phyloP scores from a whole-genome alignment of 2,329 filamentous ascomycete genomes.

The Ophidiomyces ophidiicola region DNA sequence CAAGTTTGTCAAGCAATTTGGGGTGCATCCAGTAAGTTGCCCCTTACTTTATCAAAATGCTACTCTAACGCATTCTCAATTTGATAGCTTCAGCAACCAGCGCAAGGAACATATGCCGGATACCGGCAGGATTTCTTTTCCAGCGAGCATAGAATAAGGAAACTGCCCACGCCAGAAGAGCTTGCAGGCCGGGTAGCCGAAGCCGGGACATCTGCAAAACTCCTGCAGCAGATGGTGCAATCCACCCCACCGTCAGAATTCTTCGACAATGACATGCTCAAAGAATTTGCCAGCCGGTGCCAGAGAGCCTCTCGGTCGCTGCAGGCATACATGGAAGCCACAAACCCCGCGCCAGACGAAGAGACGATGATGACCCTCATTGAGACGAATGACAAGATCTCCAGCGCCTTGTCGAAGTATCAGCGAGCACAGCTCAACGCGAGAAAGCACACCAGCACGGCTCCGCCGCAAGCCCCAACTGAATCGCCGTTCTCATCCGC shows the following conservation, averaged over 20 bases:
- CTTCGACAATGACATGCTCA: slow-evolving; percentile 72
- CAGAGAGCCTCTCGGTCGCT: slow-evolving; percentile 67
- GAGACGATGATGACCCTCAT: slow-evolving; percentile 89
- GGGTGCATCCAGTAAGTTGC: slow-evolving; percentile 30
- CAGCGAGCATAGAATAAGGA: slow-evolving; percentile 24
- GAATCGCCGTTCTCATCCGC: background rate
- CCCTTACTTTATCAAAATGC: background rate
- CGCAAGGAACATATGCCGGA: slow-evolving; percentile 8
- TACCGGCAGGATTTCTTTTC: slow-evolving; percentile 16
- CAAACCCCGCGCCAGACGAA: slow-evolving; percentile 73
- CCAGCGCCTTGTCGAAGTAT: slow-evolving; percentile 68
- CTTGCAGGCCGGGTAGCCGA: slow-evolving; percentile 76
- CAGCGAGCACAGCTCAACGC: slow-evolving; percentile 61
- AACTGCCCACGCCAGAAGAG: slow-evolving; percentile 57
- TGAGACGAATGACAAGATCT: slow-evolving; percentile 85
- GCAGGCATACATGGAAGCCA: slow-evolving; percentile 70
- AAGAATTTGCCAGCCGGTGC: slow-evolving; percentile 83
- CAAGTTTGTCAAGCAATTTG: slow-evolving; percentile 43
- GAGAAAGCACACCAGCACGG: slow-evolving; percentile 28
- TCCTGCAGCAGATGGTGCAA: slow-evolving; percentile 83
- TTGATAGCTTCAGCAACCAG: slow-evolving; percentile 4
- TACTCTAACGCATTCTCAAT: background rate
- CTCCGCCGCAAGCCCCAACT: slow-evolving; percentile 1
- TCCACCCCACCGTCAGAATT: slow-evolving; percentile 68
- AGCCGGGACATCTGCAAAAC: slow-evolving; percentile 75